Percentiles rank a stretch among this genome's conserved stretches.
Conservation (phyloP, 768 basidiomycete genomes). For the Gymnopilus dilepis region DNA sequence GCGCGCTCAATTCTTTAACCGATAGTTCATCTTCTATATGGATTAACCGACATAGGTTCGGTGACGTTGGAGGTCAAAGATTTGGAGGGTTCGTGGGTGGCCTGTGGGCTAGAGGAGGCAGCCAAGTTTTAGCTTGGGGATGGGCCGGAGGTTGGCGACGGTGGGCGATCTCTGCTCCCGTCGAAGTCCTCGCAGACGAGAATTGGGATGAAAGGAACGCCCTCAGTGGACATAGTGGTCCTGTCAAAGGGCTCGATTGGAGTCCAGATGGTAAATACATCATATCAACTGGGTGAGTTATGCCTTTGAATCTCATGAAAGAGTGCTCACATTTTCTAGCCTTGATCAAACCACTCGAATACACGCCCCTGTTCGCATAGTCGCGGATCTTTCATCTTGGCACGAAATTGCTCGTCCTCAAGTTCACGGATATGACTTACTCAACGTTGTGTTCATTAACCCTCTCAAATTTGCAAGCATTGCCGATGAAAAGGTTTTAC, state of each 20-base stretch:
- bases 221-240: constrained; percentile 82
- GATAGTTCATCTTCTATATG: constrained; percentile 70
- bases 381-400: constrained; percentile 49
- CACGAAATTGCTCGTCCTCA: constrained; percentile 93
- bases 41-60: constrained; percentile 91
- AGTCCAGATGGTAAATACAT: constrained; percentile 86
- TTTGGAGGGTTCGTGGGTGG: constrained; percentile 93
- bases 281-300: constrained; percentile 78
- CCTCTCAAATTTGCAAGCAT: constrained; percentile 85
- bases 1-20: constrained; percentile 36
- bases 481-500: constrained; percentile 94
- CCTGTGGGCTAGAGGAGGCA: constrained; percentile 70
- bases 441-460: constrained; percentile 78
- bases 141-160: constrained; percentile 96
- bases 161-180: constrained; percentile 58
- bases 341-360: constrained; percentile 92
- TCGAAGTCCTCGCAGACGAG: constrained; percentile 36
- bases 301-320: not conserved
- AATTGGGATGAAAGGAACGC: constrained; percentile 82
- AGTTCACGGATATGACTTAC: constrained; percentile 94
- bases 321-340: constrained; percentile 41
- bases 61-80: constrained; percentile 91
- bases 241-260: constrained; percentile 85
- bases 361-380: constrained; percentile 59
- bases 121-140: constrained; percentile 81